These are phyloP conservation scores for Sugiyamaella lignohabitans DNA, from an alignment of 805 yeast species.

Conservation along the genomic window DNA sequence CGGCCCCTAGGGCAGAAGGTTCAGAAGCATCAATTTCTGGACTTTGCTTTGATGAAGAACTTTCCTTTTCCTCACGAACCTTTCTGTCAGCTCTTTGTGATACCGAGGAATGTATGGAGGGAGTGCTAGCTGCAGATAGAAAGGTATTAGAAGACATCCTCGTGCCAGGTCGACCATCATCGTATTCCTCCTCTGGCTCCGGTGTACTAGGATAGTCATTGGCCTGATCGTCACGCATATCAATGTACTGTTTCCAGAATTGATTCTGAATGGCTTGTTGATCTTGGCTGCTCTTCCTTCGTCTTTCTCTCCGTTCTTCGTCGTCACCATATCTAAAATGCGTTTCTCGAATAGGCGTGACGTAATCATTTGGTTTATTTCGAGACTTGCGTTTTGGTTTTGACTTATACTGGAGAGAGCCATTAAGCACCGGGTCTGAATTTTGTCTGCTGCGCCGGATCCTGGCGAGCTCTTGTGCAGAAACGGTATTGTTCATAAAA, in stretches of 20 bases:
- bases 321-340: constrained; percentile 4
- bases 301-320: constrained; percentile 8
- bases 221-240: constrained; percentile 15
- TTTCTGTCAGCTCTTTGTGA: neutral
- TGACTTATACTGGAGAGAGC: neutral
- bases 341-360: too few relatives aligned
- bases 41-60: neutral
- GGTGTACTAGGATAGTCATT: constrained; percentile 7
- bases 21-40: too few relatives aligned
- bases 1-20: neutral
- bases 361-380: neutral
- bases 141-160: neutral
- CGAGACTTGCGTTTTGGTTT: neutral
- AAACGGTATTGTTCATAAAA: neutral
- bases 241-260: constrained; percentile 16
- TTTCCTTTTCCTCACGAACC: neutral
- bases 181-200: neutral
- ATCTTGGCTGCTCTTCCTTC: neutral
- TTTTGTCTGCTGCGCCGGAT: neutral
- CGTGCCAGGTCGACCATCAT: neutral
- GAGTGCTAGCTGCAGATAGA: neutral
- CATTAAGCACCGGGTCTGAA: neutral
- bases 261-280: constrained; percentile 4
- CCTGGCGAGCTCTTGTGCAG: neutral
- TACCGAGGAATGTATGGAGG: neutral